phyloP scores from a whole-genome alignment of 805 yeast species.

The Candida stauntonica region DNA sequence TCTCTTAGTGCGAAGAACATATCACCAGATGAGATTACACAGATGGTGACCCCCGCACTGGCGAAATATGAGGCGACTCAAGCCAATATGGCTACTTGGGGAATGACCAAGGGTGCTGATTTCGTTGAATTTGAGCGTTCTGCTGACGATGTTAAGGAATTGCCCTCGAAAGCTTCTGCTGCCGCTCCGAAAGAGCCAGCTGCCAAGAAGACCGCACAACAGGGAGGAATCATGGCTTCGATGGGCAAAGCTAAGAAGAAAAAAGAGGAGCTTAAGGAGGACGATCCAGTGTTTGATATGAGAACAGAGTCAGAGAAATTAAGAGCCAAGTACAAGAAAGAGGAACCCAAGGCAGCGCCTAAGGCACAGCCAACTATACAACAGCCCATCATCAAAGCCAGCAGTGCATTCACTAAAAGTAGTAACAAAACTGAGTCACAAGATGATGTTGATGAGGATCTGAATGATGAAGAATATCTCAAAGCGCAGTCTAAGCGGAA shows the following conservation, averaged over 20 bases:
- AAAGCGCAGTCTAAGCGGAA: constrained; percentile 11
- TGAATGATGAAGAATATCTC: constrained; percentile 15
- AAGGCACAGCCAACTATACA: neutral
- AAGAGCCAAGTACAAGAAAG: constrained; percentile 7
- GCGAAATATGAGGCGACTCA: constrained; percentile 10
- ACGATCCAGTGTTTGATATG: constrained; percentile 6
- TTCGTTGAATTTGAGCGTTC: constrained; percentile 6
- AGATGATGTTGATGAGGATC: constrained; percentile 14
- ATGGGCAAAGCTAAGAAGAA: constrained; percentile 7
- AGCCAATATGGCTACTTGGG: constrained; percentile 21
- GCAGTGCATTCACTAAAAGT: constrained; percentile 7
- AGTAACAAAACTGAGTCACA: neutral
- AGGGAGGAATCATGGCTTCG: constrained; percentile 1
- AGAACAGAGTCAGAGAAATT: neutral
- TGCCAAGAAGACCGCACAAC: constrained; percentile 1
- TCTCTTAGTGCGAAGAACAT: constrained; percentile 28
- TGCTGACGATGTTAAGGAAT: neutral
- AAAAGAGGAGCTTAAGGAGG: constrained; percentile 10
- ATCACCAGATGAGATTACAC: constrained; percentile 17
- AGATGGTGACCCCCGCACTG: constrained; percentile 9
- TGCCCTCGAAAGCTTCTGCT: neutral
- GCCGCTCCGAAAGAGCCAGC: neutral
- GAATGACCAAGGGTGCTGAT: constrained; percentile 25
- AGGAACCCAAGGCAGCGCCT: constrained; percentile 12
- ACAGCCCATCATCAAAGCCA: neutral